Evolutionary conservation across 2,329 filamentous ascomycete genomes (phyloP).

Genomic region (Apiospora saccharicola): DNA sequence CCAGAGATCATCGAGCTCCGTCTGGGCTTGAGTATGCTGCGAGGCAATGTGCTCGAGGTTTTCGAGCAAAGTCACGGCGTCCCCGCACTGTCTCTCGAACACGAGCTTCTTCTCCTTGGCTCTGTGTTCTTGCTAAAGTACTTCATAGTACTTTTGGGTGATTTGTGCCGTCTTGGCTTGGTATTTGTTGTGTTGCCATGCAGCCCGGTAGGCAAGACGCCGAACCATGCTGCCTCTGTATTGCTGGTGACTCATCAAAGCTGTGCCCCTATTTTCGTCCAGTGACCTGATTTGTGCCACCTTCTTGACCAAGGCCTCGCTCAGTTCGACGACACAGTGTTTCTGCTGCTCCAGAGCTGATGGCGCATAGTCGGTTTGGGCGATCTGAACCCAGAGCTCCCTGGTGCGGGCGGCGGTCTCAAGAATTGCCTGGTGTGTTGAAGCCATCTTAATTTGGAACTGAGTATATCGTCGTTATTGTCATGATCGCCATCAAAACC

Average conservation of each 20-base stretch:
- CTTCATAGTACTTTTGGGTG: conserved; percentile 20
- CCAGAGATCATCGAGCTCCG: conserved; percentile 23
- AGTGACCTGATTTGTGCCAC: conserved; percentile 4
- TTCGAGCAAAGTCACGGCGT: background rate
- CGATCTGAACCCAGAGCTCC: conserved; percentile 16
- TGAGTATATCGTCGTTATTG: background rate
- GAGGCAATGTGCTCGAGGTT: conserved; percentile 18
- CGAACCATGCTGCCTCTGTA: conserved; percentile 25
- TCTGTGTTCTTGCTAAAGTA: conserved; percentile 20
- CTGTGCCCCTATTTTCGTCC: conserved; percentile 19
- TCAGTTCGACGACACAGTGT: background rate
- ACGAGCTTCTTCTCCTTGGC: conserved; percentile 22
- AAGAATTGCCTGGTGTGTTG: conserved; percentile 16
- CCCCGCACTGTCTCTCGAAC: background rate
- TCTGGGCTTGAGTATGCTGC: conserved; percentile 3
- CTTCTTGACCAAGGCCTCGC: background rate
- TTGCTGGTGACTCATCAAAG: conserved; percentile 23
- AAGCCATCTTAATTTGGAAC: conserved; percentile 1
- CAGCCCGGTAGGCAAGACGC: conserved; percentile 23
- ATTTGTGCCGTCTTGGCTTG: background rate
- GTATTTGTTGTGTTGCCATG: conserved; percentile 21
- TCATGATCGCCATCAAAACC: background rate
- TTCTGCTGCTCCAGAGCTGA: conserved; percentile 19
- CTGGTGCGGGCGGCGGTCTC: conserved; percentile 20
- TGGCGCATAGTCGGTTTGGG: conserved; percentile 17